phyloP scores from a whole-genome alignment of 257 asterid species.

The Plantago ovata region DNA sequence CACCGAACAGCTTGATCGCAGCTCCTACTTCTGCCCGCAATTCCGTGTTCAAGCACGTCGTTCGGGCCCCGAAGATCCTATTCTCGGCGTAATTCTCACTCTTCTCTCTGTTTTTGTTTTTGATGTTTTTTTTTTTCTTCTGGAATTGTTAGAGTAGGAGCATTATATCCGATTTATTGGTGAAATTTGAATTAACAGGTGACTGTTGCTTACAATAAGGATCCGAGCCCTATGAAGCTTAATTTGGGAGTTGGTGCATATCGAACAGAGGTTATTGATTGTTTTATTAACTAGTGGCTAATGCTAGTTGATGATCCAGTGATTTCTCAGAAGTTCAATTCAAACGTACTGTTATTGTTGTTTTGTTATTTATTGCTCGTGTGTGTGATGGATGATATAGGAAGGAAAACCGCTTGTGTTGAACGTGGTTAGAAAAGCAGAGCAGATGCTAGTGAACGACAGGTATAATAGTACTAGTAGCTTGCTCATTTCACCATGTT shows the following conservation, averaged over 20 bases:
- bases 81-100: slow-evolving; percentile 68
- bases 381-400: slow-evolving; percentile 38
- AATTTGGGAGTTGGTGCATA: slow-evolving; percentile 99
- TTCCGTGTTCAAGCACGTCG: slow-evolving; percentile 45
- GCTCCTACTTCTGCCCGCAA: slow-evolving; percentile 52
- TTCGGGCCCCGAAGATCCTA: slow-evolving; percentile 91
- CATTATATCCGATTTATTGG: background rate
- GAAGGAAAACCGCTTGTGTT: slow-evolving; percentile 97
- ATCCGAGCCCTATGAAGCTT: slow-evolving; percentile 79
- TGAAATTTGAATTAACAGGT: slow-evolving; percentile 39
- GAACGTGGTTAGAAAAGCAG: slow-evolving; percentile 90
- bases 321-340: background rate
- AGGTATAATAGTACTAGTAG: slow-evolving; percentile 34
- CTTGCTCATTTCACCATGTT: slow-evolving; percentile 1
- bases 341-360: background rate
- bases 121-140: background rate
- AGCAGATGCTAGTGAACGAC: slow-evolving; percentile 71
- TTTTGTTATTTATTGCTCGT: background rate
- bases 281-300: too few relatives aligned
- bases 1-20: slow-evolving; percentile 23
- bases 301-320: too few relatives aligned
- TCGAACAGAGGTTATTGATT: slow-evolving; percentile 70
- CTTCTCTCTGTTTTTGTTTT: slow-evolving; percentile 9
- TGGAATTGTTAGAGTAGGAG: background rate
- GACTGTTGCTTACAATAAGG: slow-evolving; percentile 89